phyloP scores from a whole-genome alignment of 345 rosid genomes.

The Ceriops zippeliana region DNA sequence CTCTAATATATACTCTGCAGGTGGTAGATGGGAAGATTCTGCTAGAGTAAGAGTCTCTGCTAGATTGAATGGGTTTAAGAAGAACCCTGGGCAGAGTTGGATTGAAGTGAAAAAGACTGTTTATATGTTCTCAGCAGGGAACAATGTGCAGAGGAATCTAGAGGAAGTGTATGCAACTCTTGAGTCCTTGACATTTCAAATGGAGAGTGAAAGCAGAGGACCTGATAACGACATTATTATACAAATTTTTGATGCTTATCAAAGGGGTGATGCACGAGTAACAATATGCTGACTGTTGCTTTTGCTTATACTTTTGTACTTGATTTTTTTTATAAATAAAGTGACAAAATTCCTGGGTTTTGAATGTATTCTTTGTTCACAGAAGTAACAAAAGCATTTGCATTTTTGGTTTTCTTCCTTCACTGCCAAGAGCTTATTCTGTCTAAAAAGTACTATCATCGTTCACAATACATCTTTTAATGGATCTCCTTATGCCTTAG shows the following conservation, averaged over 20 bases:
- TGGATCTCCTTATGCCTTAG: too few relatives aligned
- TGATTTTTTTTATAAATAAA: too few relatives aligned
- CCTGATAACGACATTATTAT: background rate
- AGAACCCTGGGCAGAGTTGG: slow-evolving; percentile 67
- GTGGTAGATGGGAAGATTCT: slow-evolving; percentile 67
- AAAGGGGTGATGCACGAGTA: background rate
- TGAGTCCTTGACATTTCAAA: slow-evolving; percentile 34
- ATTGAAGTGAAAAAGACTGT: slow-evolving; percentile 52
- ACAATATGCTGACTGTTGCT: background rate
- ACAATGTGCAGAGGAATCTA: slow-evolving; percentile 20
- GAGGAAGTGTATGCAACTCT: slow-evolving; percentile 24
- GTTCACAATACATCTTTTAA: too few relatives aligned
- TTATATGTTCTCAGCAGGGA: slow-evolving; percentile 48
- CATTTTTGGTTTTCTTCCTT: background rate
- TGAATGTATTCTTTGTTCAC: too few relatives aligned
- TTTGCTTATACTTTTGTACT: too few relatives aligned
- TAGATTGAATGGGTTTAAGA: slow-evolving; percentile 63
- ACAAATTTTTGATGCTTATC: background rate
- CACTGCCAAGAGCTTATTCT: too few relatives aligned
- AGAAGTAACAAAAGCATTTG: background rate
- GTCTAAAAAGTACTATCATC: too few relatives aligned
- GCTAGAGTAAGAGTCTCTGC: slow-evolving; percentile 58
- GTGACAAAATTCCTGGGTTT: too few relatives aligned
- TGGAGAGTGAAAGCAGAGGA: slow-evolving; percentile 17
- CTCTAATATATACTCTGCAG: slow-evolving; percentile 62